Evolutionary conservation across 768 basidiomycete species (phyloP).

Genomic region (Lentinula aciculospora): DNA sequence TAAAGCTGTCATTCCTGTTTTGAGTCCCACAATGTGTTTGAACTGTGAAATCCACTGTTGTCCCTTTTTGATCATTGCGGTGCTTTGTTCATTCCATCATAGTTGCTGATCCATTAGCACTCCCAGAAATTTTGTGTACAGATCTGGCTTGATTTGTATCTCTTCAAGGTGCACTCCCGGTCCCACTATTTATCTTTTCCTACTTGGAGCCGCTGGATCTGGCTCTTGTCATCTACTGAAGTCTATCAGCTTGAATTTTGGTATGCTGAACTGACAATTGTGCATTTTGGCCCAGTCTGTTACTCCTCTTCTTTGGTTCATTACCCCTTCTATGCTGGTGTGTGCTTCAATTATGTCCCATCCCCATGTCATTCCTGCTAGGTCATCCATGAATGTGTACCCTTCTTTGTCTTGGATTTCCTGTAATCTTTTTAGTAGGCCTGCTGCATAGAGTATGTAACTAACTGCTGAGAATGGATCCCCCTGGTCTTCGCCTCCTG

Average conservation of each 20-base stretch:
- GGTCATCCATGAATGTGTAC: conserved; percentile 16
- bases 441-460: conserved; percentile 21
- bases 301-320: conserved; percentile 5
- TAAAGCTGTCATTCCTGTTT: background rate
- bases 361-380: conserved; percentile 6
- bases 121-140: conserved; percentile 2
- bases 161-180: no score
- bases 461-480: conserved; percentile 18
- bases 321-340: conserved; percentile 8
- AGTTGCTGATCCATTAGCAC: conserved; percentile 5
- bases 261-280: no score
- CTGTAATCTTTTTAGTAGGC: conserved; percentile 14
- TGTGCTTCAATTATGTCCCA: conserved; percentile 6
- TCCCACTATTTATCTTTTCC: background rate
- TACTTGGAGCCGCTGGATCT: background rate
- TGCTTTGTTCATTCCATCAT: conserved; percentile 9
- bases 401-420: background rate
- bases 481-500: conserved; percentile 21
- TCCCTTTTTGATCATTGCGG: conserved; percentile 9
- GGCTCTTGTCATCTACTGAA: background rate
- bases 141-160: conserved; percentile 8
- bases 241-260: background rate
- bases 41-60: conserved; percentile 7
- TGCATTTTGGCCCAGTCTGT: background rate
- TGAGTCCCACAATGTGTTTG: conserved; percentile 1